These are phyloP conservation scores for Penicillium sp. DNA, from an alignment of 2,329 filamentous ascomycete genomes.

Conservation along the genomic window DNA sequence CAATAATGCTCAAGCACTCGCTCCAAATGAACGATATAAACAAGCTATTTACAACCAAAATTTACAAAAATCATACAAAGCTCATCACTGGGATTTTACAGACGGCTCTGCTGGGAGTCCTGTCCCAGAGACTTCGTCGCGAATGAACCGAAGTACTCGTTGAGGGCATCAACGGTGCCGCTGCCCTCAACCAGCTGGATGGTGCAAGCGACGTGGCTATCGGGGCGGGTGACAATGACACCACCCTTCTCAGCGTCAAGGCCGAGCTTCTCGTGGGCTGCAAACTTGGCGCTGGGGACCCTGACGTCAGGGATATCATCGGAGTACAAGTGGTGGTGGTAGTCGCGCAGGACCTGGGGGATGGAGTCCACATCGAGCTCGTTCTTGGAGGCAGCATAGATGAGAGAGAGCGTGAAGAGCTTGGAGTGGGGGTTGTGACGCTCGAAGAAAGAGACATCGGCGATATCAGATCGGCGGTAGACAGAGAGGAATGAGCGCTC, in stretches of 20 bases:
- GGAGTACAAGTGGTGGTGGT: conserved; percentile 81
- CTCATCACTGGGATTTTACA: conserved; percentile 24
- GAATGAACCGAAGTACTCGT: conserved; percentile 80
- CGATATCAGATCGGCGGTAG: conserved; percentile 66
- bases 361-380: conserved; percentile 76
- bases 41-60: conserved; percentile 26
- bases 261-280: conserved; percentile 87
- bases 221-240: conserved; percentile 81
- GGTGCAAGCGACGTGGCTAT: conserved; percentile 83
- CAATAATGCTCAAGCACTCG: conserved; percentile 31
- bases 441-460: conserved; percentile 73
- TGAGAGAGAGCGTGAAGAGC: conserved; percentile 78
- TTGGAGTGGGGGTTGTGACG: conserved; percentile 80
- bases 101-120: conserved; percentile 39
- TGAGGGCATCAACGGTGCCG: conserved; percentile 79
- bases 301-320: conserved; percentile 78
- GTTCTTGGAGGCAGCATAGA: conserved; percentile 71
- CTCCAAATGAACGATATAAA: conserved; percentile 21
- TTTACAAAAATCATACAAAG: conserved; percentile 19
- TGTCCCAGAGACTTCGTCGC: conserved; percentile 59
- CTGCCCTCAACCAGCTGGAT: conserved; percentile 73
- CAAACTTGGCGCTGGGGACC: conserved; percentile 70
- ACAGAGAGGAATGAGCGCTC: conserved; percentile 73
- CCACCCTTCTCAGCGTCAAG: conserved; percentile 73
- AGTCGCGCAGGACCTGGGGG: conserved; percentile 72